Evolutionary conservation across 345 rosid species (phyloP).

Genomic region (Brassica incana): DNA sequence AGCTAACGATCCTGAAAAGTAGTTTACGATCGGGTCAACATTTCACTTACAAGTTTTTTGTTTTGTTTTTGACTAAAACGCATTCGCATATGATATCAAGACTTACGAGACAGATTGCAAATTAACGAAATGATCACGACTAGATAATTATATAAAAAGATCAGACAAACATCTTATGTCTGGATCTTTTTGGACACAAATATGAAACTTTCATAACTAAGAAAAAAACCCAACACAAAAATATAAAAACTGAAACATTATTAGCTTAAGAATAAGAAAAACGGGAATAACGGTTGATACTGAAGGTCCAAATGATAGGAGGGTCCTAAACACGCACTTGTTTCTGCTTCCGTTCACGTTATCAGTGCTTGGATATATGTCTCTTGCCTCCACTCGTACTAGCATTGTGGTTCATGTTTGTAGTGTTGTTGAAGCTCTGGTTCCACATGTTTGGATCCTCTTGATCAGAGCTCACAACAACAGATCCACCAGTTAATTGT

Average conservation of each 20-base stretch:
- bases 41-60: background rate
- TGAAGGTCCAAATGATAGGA: background rate
- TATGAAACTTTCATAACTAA: background rate
- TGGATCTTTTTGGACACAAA: background rate
- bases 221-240: background rate
- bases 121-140: background rate
- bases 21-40: background rate
- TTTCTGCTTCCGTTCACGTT: background rate
- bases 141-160: constrained; percentile 7
- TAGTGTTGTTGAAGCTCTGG: constrained; percentile 5
- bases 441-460: constrained; percentile 10
- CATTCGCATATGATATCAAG: background rate
- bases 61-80: background rate
- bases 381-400: constrained; percentile 6
- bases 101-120: background rate
- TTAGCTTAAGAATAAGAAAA: background rate
- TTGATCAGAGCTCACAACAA: constrained; percentile 1
- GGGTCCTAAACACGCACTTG: background rate
- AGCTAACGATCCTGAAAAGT: background rate
- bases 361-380: background rate
- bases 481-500: constrained; percentile 5
- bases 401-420: background rate
- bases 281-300: background rate
- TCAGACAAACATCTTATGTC: constrained; percentile 11
- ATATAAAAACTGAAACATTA: background rate